Evolutionary conservation across 345 rosid species (phyloP).

Genomic region (Viola odorata): DNA sequence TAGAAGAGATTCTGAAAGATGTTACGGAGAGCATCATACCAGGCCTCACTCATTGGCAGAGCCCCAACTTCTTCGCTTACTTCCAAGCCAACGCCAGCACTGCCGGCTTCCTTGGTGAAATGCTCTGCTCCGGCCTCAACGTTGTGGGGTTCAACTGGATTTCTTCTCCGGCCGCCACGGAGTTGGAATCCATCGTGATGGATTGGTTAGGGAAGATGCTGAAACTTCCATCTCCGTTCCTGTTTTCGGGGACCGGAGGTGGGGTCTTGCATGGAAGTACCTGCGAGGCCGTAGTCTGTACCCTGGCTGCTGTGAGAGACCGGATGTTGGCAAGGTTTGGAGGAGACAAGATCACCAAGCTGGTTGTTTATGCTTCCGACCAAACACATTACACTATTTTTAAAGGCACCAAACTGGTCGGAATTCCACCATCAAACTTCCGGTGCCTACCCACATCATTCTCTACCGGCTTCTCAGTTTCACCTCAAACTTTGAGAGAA

Average conservation of each 20-base stretch:
- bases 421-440: conserved; percentile 17
- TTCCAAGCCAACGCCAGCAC: conserved; percentile 30
- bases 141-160: conserved; percentile 30
- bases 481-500: conserved; percentile 1
- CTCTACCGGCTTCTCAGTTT: conserved; percentile 19
- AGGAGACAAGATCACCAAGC: conserved; percentile 11
- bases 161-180: conserved; percentile 26
- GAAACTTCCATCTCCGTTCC: conserved; percentile 14
- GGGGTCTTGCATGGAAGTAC: conserved; percentile 21
- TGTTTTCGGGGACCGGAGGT: conserved; percentile 19
- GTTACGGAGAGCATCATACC: conserved; percentile 13
- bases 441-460: conserved; percentile 17
- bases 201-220: conserved; percentile 28
- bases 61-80: conserved; percentile 26
- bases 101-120: conserved; percentile 28
- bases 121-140: conserved; percentile 3
- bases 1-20: conserved; percentile 21
- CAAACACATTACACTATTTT: conserved; percentile 18
- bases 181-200: conserved; percentile 24
- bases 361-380: conserved; percentile 26
- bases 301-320: conserved; percentile 19
- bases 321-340: conserved; percentile 1
- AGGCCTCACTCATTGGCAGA: conserved; percentile 36
- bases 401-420: conserved; percentile 18
- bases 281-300: conserved; percentile 13